Evolutionary conservation across 2,329 filamentous ascomycete species (phyloP).

Genomic region (Fusarium penzigii): DNA sequence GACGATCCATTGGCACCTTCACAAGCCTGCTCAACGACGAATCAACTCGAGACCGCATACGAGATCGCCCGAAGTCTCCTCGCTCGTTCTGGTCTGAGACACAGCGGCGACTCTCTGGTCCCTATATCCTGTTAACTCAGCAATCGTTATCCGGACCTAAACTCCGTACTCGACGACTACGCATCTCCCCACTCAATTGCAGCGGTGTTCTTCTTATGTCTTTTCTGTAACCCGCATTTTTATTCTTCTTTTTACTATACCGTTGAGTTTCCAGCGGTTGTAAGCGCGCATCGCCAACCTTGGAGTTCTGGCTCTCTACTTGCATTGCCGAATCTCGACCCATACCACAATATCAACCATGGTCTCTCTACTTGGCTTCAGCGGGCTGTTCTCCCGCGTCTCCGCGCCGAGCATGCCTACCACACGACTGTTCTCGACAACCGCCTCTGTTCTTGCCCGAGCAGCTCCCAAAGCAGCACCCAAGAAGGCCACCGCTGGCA

Average conservation of each 20-base stretch:
- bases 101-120: too few relatives aligned
- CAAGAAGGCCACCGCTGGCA: slow-evolving; percentile 24
- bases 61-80: too few relatives aligned
- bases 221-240: too few relatives aligned
- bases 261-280: background rate
- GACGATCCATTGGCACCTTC: background rate
- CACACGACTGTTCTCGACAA: slow-evolving; percentile 35
- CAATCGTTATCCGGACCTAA: too few relatives aligned
- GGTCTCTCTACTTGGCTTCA: slow-evolving; percentile 32
- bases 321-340: background rate
- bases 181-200: too few relatives aligned
- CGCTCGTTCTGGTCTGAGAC: too few relatives aligned
- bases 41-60: too few relatives aligned
- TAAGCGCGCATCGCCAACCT: background rate
- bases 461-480: slow-evolving; percentile 27
- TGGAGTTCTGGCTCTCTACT: slow-evolving; percentile 2
- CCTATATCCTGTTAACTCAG: too few relatives aligned
- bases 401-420: slow-evolving; percentile 8
- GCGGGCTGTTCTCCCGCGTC: slow-evolving; percentile 33
- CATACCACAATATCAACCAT: slow-evolving; percentile 21
- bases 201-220: too few relatives aligned
- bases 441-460: slow-evolving; percentile 33
- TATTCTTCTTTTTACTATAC: too few relatives aligned
- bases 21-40: background rate
- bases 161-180: too few relatives aligned